Evolutionary conservation across 768 basidiomycete species (phyloP).

Genomic region (Lyophyllum shimeji): DNA sequence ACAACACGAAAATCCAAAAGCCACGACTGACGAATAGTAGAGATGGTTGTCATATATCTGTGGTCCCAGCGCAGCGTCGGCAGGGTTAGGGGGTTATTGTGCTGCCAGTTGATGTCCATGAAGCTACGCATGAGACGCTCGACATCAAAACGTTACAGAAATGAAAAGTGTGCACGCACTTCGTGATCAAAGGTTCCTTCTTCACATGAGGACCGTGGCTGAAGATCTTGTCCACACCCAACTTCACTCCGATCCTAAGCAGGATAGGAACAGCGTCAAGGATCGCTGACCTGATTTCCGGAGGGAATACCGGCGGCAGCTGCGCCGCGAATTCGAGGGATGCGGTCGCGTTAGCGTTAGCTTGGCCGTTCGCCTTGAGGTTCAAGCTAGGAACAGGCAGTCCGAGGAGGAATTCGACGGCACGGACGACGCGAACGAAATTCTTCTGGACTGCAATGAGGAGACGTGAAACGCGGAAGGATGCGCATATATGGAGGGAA

Average conservation of each 20-base stretch:
- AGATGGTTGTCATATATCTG: constrained; percentile 79
- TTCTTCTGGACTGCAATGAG: constrained; percentile 56
- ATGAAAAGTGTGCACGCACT: constrained; percentile 24
- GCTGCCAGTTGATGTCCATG: constrained; percentile 82
- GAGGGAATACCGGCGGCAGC: constrained; percentile 22
- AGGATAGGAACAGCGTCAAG: constrained; percentile 38
- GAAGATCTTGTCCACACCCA: constrained; percentile 22
- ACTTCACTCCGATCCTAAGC: constrained; percentile 25
- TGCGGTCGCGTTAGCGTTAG: constrained; percentile 23
- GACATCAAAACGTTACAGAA: constrained; percentile 6
- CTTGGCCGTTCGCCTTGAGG: constrained; percentile 7
- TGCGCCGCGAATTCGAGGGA: constrained; percentile 18
- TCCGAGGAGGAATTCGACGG: constrained; percentile 61
- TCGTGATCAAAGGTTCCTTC: constrained; percentile 31
- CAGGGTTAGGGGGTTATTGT: constrained; percentile 67
- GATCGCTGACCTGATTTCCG: constrained; percentile 30
- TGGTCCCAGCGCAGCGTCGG: constrained; percentile 65
- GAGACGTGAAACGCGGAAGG: too few species aligned
- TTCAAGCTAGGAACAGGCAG: constrained; percentile 36
- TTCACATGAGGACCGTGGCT: constrained; percentile 7
- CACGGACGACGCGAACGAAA: constrained; percentile 68
- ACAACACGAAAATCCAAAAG: background rate
- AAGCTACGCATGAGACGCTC: constrained; percentile 46
- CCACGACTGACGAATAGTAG: constrained; percentile 61
- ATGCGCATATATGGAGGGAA: background rate